Evolutionary conservation across 78 protist species (phyloP).

Genomic region (Chrysochromulina parva): DNA sequence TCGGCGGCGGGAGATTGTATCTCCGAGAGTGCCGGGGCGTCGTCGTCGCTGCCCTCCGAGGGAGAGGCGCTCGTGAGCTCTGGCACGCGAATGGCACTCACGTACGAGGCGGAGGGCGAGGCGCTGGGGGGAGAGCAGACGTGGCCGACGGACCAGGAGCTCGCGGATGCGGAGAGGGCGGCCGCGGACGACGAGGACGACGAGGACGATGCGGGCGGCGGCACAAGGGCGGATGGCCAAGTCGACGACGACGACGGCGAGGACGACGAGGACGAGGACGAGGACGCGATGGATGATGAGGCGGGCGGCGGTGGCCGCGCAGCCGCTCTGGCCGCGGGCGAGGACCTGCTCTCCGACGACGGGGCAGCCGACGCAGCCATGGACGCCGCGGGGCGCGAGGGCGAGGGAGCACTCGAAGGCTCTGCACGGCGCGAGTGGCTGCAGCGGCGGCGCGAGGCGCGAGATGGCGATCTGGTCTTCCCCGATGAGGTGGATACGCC

Average conservation of each 20-base stretch:
- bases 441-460: too few species aligned
- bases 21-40: slow-evolving; percentile 50
- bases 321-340: too few species aligned
- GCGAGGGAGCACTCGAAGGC: too few species aligned
- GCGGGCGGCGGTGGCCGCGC: too few species aligned
- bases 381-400: too few species aligned
- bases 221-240: too few species aligned
- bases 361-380: too few species aligned
- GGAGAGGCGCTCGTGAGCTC: slow-evolving; percentile 53
- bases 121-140: slow-evolving; percentile 56
- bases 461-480: slow-evolving; percentile 43
- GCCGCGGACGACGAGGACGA: neutral
- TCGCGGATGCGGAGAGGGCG: slow-evolving; percentile 34
- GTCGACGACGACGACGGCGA: neutral
- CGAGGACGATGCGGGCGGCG: neutral
- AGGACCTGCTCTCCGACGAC: too few species aligned
- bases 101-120: slow-evolving; percentile 30
- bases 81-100: slow-evolving; percentile 46
- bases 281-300: neutral
- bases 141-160: slow-evolving; percentile 76
- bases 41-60: slow-evolving; percentile 62
- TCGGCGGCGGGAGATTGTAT: neutral
- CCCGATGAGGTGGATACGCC: slow-evolving; percentile 89
- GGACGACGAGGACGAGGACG: neutral
- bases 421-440: too few species aligned